These are phyloP conservation scores for Podospora conica DNA, from an alignment of 495 filamentous ascomycete genomes.

Conservation along the genomic window DNA sequence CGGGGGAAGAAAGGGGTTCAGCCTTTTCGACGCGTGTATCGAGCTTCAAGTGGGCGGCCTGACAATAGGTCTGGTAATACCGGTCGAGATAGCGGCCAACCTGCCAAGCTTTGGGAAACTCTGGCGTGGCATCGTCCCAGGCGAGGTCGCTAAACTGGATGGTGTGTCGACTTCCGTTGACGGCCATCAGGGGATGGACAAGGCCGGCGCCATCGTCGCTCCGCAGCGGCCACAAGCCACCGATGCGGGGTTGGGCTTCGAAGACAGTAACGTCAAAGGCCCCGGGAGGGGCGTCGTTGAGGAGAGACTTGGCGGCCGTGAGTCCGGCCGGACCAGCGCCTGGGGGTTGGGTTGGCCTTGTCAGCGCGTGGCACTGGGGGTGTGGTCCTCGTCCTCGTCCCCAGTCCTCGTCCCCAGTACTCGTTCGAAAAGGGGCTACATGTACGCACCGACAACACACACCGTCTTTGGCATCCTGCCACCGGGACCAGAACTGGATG, in stretches of 20 bases:
- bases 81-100: conserved; percentile 66
- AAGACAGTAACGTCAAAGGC: conserved; percentile 65
- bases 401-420: too few relatives aligned
- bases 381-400: not conserved
- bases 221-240: conserved; percentile 67
- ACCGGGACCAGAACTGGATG: not conserved
- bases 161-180: conserved; percentile 73
- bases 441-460: conserved; percentile 62
- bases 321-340: conserved; percentile 81
- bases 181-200: conserved; percentile 62
- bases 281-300: conserved; percentile 51
- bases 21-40: conserved; percentile 48
- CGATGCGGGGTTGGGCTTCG: conserved; percentile 57
- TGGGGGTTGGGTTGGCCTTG: conserved; percentile 15
- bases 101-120: conserved; percentile 69
- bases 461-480: conserved; percentile 48
- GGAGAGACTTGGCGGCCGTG: conserved; percentile 71
- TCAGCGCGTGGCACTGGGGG: not conserved
- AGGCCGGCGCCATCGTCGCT: conserved; percentile 39
- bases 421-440: conserved; percentile 6
- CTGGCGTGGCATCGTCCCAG: conserved; percentile 50
- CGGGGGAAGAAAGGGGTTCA: conserved; percentile 23
- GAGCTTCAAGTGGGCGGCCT: conserved; percentile 41
- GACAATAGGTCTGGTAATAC: conserved; percentile 56
- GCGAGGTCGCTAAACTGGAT: conserved; percentile 74